Conservation (phyloP, 805 yeast species). For the Peterozyma toletana region DNA sequence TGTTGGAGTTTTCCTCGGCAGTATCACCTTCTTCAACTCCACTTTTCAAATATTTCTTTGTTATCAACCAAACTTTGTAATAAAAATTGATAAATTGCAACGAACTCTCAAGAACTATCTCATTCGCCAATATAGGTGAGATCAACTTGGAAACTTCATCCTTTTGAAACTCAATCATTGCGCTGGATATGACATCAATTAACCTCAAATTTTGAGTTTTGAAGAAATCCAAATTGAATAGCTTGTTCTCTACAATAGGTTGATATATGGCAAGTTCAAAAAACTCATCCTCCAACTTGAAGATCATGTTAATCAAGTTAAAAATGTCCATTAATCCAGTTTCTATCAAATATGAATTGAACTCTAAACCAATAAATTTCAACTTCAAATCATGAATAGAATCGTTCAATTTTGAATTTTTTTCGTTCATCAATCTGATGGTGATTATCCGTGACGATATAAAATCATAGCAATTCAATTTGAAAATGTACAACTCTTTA, state of each 20-base stretch:
- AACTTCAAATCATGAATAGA: slow-evolving; percentile 26
- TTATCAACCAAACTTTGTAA: slow-evolving; percentile 28
- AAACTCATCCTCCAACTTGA: slow-evolving; percentile 50
- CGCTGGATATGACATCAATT: slow-evolving; percentile 48
- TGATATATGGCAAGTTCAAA: slow-evolving; percentile 58
- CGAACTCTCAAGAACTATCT: slow-evolving; percentile 44
- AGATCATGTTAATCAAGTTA: slow-evolving; percentile 67
- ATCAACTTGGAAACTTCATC: slow-evolving; percentile 48
- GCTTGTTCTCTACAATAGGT: slow-evolving; percentile 55
- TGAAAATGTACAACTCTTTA: slow-evolving; percentile 32
- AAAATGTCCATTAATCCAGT: slow-evolving; percentile 53
- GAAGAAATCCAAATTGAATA: slow-evolving; percentile 39
- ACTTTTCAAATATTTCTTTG: slow-evolving; percentile 25
- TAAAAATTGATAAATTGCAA: slow-evolving; percentile 42
- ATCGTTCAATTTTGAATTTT: slow-evolving; percentile 28
- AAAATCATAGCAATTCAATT: slow-evolving; percentile 55
- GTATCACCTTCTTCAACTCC: slow-evolving; percentile 11
- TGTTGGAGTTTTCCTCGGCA: slow-evolving; percentile 14
- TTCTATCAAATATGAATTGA: slow-evolving; percentile 36
- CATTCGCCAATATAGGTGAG: slow-evolving; percentile 56
- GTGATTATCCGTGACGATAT: slow-evolving; percentile 48
- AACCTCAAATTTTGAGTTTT: slow-evolving; percentile 35
- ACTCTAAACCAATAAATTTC: slow-evolving; percentile 37
- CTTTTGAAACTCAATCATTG: slow-evolving; percentile 53
- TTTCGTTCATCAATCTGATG: slow-evolving; percentile 28